Conservation (phyloP, 164 flowering plant species). For the Nymphaea colorata region DNA sequence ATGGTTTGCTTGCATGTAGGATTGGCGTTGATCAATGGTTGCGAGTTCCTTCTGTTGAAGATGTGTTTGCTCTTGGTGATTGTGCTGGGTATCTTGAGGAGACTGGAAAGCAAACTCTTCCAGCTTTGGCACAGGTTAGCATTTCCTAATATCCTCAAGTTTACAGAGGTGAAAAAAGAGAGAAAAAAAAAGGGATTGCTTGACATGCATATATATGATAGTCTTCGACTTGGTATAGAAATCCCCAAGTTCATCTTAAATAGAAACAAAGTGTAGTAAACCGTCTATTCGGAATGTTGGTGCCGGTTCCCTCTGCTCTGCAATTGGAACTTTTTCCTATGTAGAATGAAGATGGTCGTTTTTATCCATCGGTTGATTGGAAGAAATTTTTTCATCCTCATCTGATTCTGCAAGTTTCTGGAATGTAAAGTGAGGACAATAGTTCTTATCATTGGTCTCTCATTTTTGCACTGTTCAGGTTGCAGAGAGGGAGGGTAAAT, state of each 20-base stretch:
- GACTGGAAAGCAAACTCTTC: constrained; percentile 70
- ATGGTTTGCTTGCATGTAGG: constrained; percentile 20
- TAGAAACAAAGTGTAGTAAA: background rate
- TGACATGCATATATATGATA: too few species aligned
- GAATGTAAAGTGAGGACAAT: too few species aligned
- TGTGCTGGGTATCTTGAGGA: constrained; percentile 84
- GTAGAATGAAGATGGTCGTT: too few species aligned
- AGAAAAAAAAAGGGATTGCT: too few species aligned
- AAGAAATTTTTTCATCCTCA: too few species aligned
- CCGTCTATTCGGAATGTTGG: background rate
- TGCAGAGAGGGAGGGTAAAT: constrained; percentile 84
- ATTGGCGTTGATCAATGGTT: constrained; percentile 84
- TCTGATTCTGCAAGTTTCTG: too few species aligned
- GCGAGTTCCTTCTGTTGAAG: constrained; percentile 70
- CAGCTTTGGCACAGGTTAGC: constrained; percentile 83
- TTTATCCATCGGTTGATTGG: too few species aligned
- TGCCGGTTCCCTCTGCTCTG: background rate
- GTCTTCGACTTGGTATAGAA: too few species aligned
- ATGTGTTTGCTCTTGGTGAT: constrained; percentile 89
- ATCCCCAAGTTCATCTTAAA: too few species aligned
- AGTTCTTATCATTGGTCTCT: too few species aligned
- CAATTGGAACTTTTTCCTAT: too few species aligned
- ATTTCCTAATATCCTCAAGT: background rate
- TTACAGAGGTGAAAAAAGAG: too few species aligned
- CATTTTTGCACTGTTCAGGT: constrained; percentile 28